Conservation (phyloP, 345 rosid species). For the Xanthoceras sorbifolium region DNA sequence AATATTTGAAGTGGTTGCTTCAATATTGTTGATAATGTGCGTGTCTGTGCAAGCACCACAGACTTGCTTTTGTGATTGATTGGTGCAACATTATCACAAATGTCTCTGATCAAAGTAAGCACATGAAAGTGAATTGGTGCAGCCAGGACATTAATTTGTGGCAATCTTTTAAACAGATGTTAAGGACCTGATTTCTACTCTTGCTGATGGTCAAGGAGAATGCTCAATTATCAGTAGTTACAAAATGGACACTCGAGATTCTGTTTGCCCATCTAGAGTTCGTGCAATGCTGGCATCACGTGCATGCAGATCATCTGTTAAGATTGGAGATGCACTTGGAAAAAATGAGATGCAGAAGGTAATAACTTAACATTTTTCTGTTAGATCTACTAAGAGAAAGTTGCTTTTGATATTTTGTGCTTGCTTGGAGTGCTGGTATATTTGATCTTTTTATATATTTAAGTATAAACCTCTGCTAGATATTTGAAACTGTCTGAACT, state of each 20-base stretch:
- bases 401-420: background rate
- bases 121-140: background rate
- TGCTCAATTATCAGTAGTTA: constrained; percentile 78
- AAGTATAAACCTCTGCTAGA: background rate
- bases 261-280: constrained; percentile 90
- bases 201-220: constrained; percentile 78
- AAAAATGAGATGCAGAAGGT: constrained; percentile 92
- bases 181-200: constrained; percentile 84
- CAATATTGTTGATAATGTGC: background rate
- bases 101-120: background rate
- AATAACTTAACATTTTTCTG: constrained; percentile 2
- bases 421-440: background rate
- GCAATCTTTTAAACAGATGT: constrained; percentile 56
- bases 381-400: background rate
- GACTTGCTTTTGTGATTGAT: background rate
- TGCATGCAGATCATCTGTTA: constrained; percentile 87
- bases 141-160: constrained; percentile 15
- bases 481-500: background rate
- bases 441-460: constrained; percentile 6
- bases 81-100: background rate
- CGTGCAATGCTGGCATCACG: constrained; percentile 91
- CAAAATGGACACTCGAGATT: constrained; percentile 65
- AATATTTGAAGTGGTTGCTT: constrained; percentile 2
- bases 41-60: background rate
- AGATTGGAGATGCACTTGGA: constrained; percentile 88